Base-by-base conservation (phyloP, 2,329 filamentous ascomycete genomes). In the Arthrobotrys iridis region DNA sequence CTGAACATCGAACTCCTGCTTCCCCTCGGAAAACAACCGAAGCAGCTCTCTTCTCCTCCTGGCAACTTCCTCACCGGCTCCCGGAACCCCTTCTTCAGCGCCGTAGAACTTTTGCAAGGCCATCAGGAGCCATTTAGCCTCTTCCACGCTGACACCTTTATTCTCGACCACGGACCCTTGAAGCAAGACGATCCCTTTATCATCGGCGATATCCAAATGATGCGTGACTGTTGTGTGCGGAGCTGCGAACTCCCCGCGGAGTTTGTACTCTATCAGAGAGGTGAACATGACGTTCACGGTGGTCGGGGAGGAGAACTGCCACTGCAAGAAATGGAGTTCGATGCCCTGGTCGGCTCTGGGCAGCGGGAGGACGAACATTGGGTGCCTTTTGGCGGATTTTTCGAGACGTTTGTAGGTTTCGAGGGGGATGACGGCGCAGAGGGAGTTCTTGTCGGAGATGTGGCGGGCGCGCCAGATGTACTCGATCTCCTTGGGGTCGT, bases 241-340 rank as follows among this genome's bases (percentile, higher is more conserved):
- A 82, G 91, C 88, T 46, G 93, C 93, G 81, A 89, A 99, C 82
- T 97, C 92, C 59, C 93, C 93, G 59, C 94, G 87, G 70, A 92
- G 84, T 85, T 98, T 97, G 84, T 91, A 99, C 81, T 97, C 93
- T 13, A 92, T 94, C 30, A 99, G 86, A 80, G 95, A 91, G 0
- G 95, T 99, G 84, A 99, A 98, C 33, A 99, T 88, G 4, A 98
- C 90, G 0, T 91, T 92, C 72, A 87, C 88, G 2, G 89, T 90
- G 74, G 86, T 30, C 84, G 85, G 84, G 0, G 89, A 86, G 74
- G 96, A 93, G 83, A 97, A 97, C 0, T 91, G 91, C 93, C 96
- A 99, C 83, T 99, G 94, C 77, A 99, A 83, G 82, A 96, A 97
- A 83, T 99, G 95, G 48, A 99, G 93, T 82, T 98, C 95, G 50